Conservation (phyloP, 2,329 filamentous ascomycete genomes). For the Amauroascus verrucosus region DNA sequence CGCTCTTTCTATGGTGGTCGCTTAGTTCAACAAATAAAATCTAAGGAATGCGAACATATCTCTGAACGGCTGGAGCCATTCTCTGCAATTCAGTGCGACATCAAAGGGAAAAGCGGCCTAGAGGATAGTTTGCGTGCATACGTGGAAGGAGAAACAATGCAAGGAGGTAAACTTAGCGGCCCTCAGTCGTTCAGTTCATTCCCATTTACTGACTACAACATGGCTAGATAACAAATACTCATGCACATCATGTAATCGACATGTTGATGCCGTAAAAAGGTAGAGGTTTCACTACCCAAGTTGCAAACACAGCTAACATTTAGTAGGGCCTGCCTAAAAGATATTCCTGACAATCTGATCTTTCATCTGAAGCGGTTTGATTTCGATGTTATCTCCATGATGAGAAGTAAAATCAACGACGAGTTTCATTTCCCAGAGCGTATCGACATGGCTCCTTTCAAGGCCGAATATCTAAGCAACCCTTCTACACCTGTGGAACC, state of each 20-base stretch:
- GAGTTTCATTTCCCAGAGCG: conserved; percentile 74
- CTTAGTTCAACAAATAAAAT: conserved; percentile 88
- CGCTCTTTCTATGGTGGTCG: conserved; percentile 83
- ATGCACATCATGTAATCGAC: conserved; percentile 76
- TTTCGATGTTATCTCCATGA: conserved; percentile 52
- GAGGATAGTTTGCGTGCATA: conserved; percentile 89
- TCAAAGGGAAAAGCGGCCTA: conserved; percentile 77
- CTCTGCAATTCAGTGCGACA: conserved; percentile 89
- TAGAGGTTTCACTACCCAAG: conserved; percentile 25
- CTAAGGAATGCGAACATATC: conserved; percentile 86
- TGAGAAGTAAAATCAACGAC: conserved; percentile 90
- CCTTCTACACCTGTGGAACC: conserved; percentile 45
- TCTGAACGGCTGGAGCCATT: conserved; percentile 86
- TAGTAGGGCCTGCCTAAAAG: conserved; percentile 71
- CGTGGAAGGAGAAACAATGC: conserved; percentile 90
- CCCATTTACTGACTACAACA: conserved; percentile 19
- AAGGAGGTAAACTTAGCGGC: conserved; percentile 56
- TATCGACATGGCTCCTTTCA: conserved; percentile 84
- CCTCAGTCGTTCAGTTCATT: not conserved
- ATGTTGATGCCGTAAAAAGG: conserved; percentile 89
- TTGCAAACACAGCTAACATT: conserved; percentile 14
- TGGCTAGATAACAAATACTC: conserved; percentile 86
- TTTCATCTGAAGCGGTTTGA: conserved; percentile 69
- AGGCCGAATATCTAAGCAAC: conserved; percentile 69
- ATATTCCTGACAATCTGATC: conserved; percentile 86